phyloP scores from a whole-genome alignment of 148 eudicot species.

The Rhododendron ovatum region DNA sequence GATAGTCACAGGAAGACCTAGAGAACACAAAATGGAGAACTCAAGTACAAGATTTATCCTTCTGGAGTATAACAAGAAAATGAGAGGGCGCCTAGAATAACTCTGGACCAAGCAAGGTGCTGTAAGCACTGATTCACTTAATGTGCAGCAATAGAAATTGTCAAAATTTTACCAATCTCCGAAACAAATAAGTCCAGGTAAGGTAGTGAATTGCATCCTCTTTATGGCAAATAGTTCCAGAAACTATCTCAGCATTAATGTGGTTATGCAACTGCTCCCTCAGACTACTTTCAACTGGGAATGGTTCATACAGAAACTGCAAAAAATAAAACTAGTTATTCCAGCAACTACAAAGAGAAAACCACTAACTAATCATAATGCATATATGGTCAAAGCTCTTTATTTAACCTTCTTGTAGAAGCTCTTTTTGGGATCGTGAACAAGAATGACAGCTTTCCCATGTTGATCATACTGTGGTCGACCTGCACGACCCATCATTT shows the following conservation, averaged over 20 bases:
- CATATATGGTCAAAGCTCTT: not conserved
- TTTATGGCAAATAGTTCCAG: constrained; percentile 84
- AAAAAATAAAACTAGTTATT: constrained; percentile 16
- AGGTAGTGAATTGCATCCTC: constrained; percentile 96
- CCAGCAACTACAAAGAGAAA: not conserved
- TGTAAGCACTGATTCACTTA: not conserved
- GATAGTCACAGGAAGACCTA: not conserved
- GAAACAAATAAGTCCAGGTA: constrained; percentile 91
- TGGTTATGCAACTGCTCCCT: constrained; percentile 92
- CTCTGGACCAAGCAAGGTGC: not conserved
- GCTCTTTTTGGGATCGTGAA: constrained; percentile 97
- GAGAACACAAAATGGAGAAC: not conserved
- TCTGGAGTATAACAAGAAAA: not conserved
- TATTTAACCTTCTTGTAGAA: constrained; percentile 80
- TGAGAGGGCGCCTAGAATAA: not conserved
- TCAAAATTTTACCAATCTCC: constrained; percentile 62
- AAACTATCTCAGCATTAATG: constrained; percentile 92
- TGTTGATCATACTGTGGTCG: constrained; percentile 96
- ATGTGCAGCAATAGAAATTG: not conserved
- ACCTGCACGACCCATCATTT: constrained; percentile 99
- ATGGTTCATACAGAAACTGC: constrained; percentile 97
- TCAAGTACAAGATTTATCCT: not conserved
- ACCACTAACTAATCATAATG: not conserved
- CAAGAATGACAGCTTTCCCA: constrained; percentile 97
- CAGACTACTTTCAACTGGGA: constrained; percentile 98